A percentile compares a stretch with the other conserved stretches of the same genome.
phyloP scores from a whole-genome alignment of 108 stramenopile species.

The Discostella pseudostelligera region DNA sequence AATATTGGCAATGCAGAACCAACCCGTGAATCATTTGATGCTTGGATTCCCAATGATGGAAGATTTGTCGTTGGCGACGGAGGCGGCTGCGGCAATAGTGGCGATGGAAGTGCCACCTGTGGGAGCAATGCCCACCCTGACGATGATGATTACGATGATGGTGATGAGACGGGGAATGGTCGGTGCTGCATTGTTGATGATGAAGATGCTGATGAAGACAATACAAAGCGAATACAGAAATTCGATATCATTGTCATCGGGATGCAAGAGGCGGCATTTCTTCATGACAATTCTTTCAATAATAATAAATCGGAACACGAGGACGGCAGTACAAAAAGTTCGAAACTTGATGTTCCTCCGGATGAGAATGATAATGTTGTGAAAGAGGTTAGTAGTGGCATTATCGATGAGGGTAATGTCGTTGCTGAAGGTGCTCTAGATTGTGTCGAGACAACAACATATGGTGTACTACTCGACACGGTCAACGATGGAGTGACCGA shows the following conservation, averaged over 20 bases:
- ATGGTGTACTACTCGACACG: not conserved
- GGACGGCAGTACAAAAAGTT: too few relatives aligned
- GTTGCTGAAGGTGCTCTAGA: too few relatives aligned
- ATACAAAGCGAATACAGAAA: not conserved
- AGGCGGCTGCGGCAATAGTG: not conserved
- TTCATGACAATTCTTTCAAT: not conserved
- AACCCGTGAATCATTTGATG: slow-evolving; percentile 30
- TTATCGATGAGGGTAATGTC: too few relatives aligned
- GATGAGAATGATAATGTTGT: too few relatives aligned
- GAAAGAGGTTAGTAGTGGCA: too few relatives aligned
- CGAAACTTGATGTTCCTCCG: too few relatives aligned
- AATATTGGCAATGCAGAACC: slow-evolving; percentile 53
- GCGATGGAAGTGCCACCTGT: too few relatives aligned
- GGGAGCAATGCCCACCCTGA: too few relatives aligned
- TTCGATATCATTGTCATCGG: slow-evolving; percentile 50
- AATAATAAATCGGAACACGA: slow-evolving; percentile 16
- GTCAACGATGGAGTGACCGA: slow-evolving; percentile 1
- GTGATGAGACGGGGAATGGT: not conserved
- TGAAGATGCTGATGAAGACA: not conserved
- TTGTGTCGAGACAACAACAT: too few relatives aligned
- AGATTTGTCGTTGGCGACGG: slow-evolving; percentile 1
- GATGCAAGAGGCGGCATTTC: slow-evolving; percentile 53
- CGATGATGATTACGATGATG: not conserved
- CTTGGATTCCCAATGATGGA: slow-evolving; percentile 47
- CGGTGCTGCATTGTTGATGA: not conserved